These are phyloP conservation scores for Daldinia concentrica DNA, from an alignment of 495 filamentous ascomycete genomes.

Conservation along the genomic window DNA sequence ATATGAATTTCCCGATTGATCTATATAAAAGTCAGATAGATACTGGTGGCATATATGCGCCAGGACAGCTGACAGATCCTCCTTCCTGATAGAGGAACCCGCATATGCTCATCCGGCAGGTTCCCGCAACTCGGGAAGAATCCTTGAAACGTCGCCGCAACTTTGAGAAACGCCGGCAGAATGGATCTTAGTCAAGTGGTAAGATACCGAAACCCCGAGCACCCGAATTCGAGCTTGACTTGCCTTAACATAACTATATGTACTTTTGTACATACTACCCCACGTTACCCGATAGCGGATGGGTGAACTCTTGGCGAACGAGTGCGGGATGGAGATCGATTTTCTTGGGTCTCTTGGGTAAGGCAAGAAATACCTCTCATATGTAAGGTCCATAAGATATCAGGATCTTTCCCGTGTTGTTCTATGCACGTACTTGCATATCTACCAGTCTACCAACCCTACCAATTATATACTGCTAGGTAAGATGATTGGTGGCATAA, in stretches of 20 bases:
- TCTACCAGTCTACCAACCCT: not conserved
- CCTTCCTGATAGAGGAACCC: constrained; percentile 26
- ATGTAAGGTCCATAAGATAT: constrained; percentile 2
- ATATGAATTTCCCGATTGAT: not conserved
- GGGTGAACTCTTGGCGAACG: constrained; percentile 25
- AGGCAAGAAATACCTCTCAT: constrained; percentile 11
- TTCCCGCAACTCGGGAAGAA: not conserved
- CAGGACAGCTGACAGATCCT: not conserved
- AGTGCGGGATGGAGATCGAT: constrained; percentile 21
- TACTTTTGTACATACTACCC: constrained; percentile 22
- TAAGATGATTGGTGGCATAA: not conserved
- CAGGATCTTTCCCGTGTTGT: not conserved
- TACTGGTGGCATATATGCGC: not conserved
- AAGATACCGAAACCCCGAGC: constrained; percentile 28
- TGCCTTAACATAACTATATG: not conserved
- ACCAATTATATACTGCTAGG: not conserved
- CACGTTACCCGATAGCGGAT: constrained; percentile 42
- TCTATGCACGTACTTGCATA: constrained; percentile 1
- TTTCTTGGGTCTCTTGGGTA: constrained; percentile 25
- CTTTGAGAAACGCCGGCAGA: constrained; percentile 1
- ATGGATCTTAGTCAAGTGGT: not conserved
- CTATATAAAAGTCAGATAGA: not conserved
- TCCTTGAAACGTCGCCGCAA: constrained; percentile 4
- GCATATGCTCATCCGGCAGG: not conserved
- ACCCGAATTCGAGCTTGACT: constrained; percentile 7